These are phyloP conservation scores for Ceratocystiopsis minuta DNA, from an alignment of 2,329 filamentous ascomycete species.

Conservation along the genomic window DNA sequence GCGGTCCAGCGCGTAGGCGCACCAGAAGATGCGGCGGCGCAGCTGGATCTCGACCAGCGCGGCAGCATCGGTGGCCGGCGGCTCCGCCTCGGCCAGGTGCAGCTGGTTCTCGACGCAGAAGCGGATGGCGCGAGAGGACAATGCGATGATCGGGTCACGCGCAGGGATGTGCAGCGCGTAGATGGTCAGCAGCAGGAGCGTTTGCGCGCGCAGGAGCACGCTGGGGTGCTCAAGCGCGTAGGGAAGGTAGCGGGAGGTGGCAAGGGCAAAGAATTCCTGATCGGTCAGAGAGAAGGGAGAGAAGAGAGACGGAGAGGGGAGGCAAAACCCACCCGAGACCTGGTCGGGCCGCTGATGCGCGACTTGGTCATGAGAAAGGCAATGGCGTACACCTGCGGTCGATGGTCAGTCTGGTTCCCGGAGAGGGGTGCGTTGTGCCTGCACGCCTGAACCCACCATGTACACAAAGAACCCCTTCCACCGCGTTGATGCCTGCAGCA, in stretches of 20 bases:
- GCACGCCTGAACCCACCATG: constrained; percentile 11
- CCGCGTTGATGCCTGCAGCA: background rate
- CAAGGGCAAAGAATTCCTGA: constrained; percentile 10
- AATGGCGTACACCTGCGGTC: constrained; percentile 7
- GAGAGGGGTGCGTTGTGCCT: background rate
- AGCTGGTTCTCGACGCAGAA: constrained; percentile 14
- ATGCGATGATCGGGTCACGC: constrained; percentile 12
- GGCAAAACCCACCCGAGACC: constrained; percentile 2
- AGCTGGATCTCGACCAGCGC: constrained; percentile 9
- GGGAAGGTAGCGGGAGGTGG: constrained; percentile 1
- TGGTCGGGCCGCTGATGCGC: constrained; percentile 3
- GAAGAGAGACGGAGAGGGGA: too few relatives aligned
- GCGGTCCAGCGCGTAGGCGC: constrained; percentile 14
- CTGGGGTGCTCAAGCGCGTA: constrained; percentile 4
- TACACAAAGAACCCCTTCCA: constrained; percentile 15
- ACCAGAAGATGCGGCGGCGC: constrained; percentile 16
- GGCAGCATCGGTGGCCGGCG: background rate
- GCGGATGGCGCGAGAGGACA: constrained; percentile 12
- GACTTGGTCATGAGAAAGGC: constrained; percentile 8
- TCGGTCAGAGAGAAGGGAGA: background rate
- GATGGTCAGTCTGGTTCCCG: background rate
- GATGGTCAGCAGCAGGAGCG: constrained; percentile 11
- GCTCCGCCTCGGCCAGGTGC: constrained; percentile 12
- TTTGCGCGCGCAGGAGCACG: constrained; percentile 10
- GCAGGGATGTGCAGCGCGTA: constrained; percentile 14